Percentiles rank a stretch among this genome's conserved stretches.
phyloP scores from a whole-genome alignment of 164 flowering plant genomes.

The Taxillus chinensis region DNA sequence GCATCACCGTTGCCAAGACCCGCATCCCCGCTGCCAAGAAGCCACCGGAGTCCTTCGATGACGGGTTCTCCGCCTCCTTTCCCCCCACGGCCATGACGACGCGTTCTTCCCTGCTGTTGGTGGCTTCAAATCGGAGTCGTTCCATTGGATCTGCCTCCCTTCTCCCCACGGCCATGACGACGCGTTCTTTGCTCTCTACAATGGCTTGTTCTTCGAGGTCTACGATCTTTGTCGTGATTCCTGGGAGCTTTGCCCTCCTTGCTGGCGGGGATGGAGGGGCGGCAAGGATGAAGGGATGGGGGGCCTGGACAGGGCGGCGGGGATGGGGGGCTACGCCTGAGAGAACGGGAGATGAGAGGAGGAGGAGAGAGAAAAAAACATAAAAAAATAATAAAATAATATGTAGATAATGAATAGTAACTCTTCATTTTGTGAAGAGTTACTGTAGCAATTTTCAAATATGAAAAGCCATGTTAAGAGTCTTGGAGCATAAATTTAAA shows the following conservation, averaged over 20 bases:
- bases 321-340: no score
- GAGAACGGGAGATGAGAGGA: no score
- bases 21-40: constrained; percentile 14
- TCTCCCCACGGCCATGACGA: constrained; percentile 2
- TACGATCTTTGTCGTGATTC: constrained; percentile 30
- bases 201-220: constrained; percentile 34
- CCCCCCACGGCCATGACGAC: constrained; percentile 4
- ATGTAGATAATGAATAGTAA: no score
- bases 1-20: constrained; percentile 13
- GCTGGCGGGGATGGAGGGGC: constrained; percentile 19
- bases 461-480: no score
- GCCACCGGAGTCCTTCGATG: constrained; percentile 18
- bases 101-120: constrained; percentile 25
- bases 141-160: constrained; percentile 49
- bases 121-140: constrained; percentile 19
- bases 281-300: no score
- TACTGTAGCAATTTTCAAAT: no score
- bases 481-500: no score
- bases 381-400: no score
- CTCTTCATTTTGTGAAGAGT: no score
- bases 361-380: no score
- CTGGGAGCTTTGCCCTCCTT: constrained; percentile 50
- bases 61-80: no score
- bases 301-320: no score
- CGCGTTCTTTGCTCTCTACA: constrained; percentile 24